These are phyloP conservation scores for Tetrapisispora taiwanensis DNA, from an alignment of 805 yeast genomes.

Conservation along the genomic window DNA sequence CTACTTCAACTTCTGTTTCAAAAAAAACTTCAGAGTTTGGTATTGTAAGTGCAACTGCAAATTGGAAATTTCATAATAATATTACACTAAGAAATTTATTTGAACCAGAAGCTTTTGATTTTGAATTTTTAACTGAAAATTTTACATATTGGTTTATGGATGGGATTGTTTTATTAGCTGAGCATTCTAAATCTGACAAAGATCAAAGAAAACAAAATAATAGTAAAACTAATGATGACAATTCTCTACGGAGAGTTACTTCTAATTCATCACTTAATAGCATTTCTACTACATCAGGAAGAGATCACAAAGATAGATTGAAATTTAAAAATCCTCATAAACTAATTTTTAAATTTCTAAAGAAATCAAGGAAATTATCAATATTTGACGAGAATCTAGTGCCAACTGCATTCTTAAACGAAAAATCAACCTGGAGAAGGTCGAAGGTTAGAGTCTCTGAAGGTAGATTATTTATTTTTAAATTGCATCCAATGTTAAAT, in stretches of 20 bases:
- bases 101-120: constrained; percentile 19
- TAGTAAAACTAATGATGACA: neutral
- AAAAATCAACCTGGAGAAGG: constrained; percentile 13
- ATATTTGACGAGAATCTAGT: constrained; percentile 9
- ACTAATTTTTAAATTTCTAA: constrained; percentile 16
- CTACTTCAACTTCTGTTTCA: neutral
- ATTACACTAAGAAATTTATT: constrained; percentile 18
- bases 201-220: neutral
- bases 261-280: neutral
- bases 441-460: constrained; percentile 17
- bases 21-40: neutral
- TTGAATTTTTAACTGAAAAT: constrained; percentile 7
- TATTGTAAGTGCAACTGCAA: constrained; percentile 12
- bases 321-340: constrained; percentile 3
- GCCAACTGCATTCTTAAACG: constrained; percentile 17
- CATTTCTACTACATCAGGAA: neutral
- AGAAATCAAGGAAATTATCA: constrained; percentile 8
- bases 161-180: constrained; percentile 10
- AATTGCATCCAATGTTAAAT: neutral
- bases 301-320: neutral
- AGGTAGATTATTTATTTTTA: constrained; percentile 22
- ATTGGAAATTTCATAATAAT: constrained; percentile 21
- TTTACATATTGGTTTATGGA: constrained; percentile 23
- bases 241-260: neutral
- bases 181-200: neutral